Evolutionary conservation across 352 stramenopile species (phyloP), one percentile per base, ranked within the genome.

Genomic region (Globisporangium splendens): DNA sequence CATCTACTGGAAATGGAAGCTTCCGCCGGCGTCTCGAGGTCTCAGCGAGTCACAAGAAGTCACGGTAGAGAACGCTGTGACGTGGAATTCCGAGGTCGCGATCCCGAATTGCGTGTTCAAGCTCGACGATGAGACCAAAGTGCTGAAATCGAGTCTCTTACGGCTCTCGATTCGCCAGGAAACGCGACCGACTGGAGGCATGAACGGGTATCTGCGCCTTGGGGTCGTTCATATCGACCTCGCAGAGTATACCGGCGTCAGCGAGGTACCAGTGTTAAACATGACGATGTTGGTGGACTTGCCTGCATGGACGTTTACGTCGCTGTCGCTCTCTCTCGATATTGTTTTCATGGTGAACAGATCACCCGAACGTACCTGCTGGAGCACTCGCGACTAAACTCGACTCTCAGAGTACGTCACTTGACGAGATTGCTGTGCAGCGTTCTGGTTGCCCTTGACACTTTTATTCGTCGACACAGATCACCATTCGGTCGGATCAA

Each of bases 1-100:
- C n/a, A 61, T 77, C 31, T 72, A 69, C 54, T 77, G 67, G 55
- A 77, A 73, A 44, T 76, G 62, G 65, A 77, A 73, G 50, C 46
- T 75, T 17, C 22, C 51, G 7, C 50, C 59, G 12, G 41, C 28
- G 22, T 59, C 56, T 4, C 28, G 31, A 41, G 57, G 42, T 14
- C 15, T 54, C 15, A 68, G 63, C n/a, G 61, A 68, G 22, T 53
- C 50, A 5, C 54, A 44, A 12, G 69, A 68, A 18, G 59, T 72
- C 14, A 56, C 66, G 14, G 62, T 47, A n/a, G 47, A 60, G n/a
- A 61, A 75, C 46, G 24, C 54, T 35, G 69, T 73, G 3, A 46
- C 68, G 3, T 77, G 69, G 69, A 50, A 71, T 18, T 49, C 62
- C 7, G 22, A 50, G 5, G 33, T 78, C 31, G 42, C 60, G 17